phyloP scores from a whole-genome alignment of 2,329 filamentous ascomycete genomes.

The Pseudogymnoascus sp. region DNA sequence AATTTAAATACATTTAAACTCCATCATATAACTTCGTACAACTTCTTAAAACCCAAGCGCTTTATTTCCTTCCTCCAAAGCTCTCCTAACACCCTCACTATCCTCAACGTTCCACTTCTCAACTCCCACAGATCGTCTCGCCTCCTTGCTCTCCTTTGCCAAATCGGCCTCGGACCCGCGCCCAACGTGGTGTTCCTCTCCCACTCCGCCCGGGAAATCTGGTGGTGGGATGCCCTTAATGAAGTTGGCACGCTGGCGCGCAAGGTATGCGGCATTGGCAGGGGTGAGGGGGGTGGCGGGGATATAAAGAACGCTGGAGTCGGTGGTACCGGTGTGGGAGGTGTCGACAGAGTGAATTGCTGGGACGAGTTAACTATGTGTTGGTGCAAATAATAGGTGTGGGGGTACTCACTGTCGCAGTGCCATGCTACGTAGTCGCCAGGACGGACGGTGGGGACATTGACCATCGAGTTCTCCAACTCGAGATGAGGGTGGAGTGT shows the following conservation, averaged over 20 bases:
- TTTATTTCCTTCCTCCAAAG: conserved; percentile 1
- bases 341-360: conserved; percentile 69
- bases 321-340: conserved; percentile 59
- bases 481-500: conserved; percentile 57
- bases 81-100: background rate
- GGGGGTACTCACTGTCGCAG: conserved; percentile 30
- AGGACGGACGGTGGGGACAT: conserved; percentile 53
- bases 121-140: background rate
- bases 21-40: background rate
- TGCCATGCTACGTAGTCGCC: conserved; percentile 64
- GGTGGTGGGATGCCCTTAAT: conserved; percentile 57
- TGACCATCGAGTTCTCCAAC: conserved; percentile 55
- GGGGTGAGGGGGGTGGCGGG: conserved; percentile 76
- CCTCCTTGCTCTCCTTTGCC: background rate
- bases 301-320: conserved; percentile 85
- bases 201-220: conserved; percentile 65
- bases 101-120: background rate
- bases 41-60: background rate
- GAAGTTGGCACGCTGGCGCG: conserved; percentile 64
- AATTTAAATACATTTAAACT: background rate
- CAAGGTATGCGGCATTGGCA: conserved; percentile 63
- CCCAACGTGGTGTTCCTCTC: conserved; percentile 50
- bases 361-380: conserved; percentile 9
- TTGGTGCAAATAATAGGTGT: background rate
- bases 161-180: conserved; percentile 29